phyloP scores from a whole-genome alignment of 768 basidiomycete species.

The Lyophyllum shimeji region DNA sequence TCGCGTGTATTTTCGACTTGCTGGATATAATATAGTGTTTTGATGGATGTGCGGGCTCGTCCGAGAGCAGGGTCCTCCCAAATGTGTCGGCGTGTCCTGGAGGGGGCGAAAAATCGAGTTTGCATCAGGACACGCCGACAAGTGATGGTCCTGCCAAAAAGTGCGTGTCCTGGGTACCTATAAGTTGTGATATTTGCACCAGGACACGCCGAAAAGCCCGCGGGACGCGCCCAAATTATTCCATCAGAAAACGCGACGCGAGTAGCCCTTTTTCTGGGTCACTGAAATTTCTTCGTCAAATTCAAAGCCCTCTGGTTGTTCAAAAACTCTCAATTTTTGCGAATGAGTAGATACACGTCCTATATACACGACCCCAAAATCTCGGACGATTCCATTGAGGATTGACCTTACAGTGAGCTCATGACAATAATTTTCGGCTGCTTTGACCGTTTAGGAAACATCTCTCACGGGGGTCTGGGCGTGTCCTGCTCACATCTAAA shows the following conservation, averaged over 20 bases:
- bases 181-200: neutral
- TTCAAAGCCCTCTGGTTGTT: neutral
- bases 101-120: neutral
- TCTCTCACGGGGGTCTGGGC: neutral
- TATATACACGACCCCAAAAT: neutral
- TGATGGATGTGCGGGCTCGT: neutral
- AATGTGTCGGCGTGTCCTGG: neutral
- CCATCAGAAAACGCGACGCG: neutral
- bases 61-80: neutral
- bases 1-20: neutral
- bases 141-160: neutral
- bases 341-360: no score
- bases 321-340: neutral
- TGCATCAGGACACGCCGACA: neutral
- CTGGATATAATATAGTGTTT: neutral
- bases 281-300: neutral
- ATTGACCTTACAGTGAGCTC: neutral
- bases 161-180: neutral
- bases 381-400: neutral
- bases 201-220: neutral
- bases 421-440: neutral
- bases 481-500: neutral
- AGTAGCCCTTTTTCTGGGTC: neutral
- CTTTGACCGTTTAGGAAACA: neutral
- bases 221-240: neutral